phyloP scores from a whole-genome alignment of 129 eudicot genomes.

The Dittrichia graveolens region DNA sequence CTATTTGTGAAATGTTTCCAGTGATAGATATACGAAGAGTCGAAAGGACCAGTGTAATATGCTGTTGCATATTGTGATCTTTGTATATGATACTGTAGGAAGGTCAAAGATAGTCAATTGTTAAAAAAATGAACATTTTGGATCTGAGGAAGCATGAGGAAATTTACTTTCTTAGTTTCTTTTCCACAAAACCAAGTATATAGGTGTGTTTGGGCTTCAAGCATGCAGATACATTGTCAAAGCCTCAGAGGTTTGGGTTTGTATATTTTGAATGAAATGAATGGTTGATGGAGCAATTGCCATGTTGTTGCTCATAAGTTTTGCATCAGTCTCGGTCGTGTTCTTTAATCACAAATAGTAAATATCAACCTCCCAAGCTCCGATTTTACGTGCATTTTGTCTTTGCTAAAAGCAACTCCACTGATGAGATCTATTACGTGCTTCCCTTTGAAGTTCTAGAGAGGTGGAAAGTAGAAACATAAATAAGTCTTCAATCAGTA shows the following conservation, averaged over 20 bases:
- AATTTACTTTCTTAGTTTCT: neutral
- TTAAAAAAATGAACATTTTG: neutral
- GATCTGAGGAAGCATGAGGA: neutral
- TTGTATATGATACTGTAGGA: neutral
- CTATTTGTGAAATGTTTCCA: neutral
- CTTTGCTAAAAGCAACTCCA: neutral
- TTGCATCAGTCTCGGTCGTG: neutral
- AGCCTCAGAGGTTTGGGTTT: slow-evolving; percentile 8
- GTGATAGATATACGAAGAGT: neutral
- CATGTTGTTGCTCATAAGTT: neutral
- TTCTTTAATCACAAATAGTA: neutral
- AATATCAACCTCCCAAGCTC: neutral
- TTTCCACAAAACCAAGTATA: neutral
- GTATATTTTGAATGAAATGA: neutral
- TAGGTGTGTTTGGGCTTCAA: slow-evolving; percentile 1
- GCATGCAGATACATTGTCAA: neutral
- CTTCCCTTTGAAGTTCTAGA: slow-evolving; percentile 2
- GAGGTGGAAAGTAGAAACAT: neutral
- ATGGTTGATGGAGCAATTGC: neutral
- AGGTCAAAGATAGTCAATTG: neutral
- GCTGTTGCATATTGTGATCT: neutral
- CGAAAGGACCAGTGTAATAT: neutral
- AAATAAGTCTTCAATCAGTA: neutral
- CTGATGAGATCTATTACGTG: neutral
- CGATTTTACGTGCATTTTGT: neutral